Conservation (phyloP, 805 yeast genomes). For the Candida multigemmis region DNA sequence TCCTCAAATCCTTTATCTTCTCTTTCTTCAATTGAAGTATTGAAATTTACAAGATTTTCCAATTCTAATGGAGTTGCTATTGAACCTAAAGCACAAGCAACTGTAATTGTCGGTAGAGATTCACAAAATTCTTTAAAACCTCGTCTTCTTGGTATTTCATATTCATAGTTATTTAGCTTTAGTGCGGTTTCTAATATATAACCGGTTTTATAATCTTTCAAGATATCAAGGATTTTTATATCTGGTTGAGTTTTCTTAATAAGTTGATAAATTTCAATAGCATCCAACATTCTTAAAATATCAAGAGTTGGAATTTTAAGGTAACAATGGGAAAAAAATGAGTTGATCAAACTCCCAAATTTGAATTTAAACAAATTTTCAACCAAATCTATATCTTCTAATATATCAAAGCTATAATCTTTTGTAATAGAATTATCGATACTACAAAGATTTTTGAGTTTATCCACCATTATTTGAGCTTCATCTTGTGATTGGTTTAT, state of each 20-base stretch:
- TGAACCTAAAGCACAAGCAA: slow-evolving; percentile 24
- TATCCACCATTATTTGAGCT: slow-evolving; percentile 5
- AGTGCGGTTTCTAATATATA: slow-evolving; percentile 10
- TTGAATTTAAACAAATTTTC: slow-evolving; percentile 11
- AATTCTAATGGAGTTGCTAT: slow-evolving; percentile 20
- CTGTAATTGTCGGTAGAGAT: slow-evolving; percentile 15
- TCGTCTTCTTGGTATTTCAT: slow-evolving; percentile 8
- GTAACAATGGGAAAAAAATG: slow-evolving; percentile 22
- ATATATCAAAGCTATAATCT: slow-evolving; percentile 6
- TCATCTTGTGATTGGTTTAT: slow-evolving; percentile 5
- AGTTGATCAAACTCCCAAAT: slow-evolving; percentile 12
- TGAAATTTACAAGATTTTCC: slow-evolving; percentile 20
- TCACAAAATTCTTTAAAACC: slow-evolving; percentile 12
- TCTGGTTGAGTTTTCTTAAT: slow-evolving; percentile 9
- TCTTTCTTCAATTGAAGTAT: slow-evolving; percentile 18
- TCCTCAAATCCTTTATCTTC: no score
- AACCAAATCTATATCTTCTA: slow-evolving; percentile 5
- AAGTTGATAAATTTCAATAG: slow-evolving; percentile 15
- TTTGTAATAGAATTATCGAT: slow-evolving; percentile 5
- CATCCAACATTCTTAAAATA: slow-evolving; percentile 17
- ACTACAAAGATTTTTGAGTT: slow-evolving; percentile 6
- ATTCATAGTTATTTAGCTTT: slow-evolving; percentile 7
- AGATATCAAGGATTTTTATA: slow-evolving; percentile 9
- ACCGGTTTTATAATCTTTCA: slow-evolving; percentile 3
- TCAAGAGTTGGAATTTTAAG: slow-evolving; percentile 25